Conservation (phyloP, 345 rosid species). For the Trapa incisa region DNA sequence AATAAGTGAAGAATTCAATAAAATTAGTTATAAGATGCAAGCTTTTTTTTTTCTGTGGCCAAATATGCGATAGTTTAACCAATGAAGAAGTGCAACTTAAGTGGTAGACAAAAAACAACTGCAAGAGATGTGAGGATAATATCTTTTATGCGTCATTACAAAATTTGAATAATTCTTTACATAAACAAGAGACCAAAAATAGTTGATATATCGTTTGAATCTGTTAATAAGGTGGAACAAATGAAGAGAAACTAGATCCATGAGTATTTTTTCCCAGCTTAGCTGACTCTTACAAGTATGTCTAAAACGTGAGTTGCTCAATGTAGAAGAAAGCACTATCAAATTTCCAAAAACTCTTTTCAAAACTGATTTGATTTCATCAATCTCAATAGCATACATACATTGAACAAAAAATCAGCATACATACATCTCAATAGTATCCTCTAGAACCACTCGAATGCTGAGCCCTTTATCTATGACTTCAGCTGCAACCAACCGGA, state of each 20-base stretch:
- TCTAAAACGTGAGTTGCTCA: neutral
- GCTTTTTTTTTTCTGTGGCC: too few species aligned
- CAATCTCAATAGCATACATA: neutral
- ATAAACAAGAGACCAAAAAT: neutral
- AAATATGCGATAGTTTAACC: neutral
- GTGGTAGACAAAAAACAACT: neutral
- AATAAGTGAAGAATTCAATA: neutral
- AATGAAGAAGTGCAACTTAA: neutral
- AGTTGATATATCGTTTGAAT: neutral
- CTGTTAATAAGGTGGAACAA: neutral
- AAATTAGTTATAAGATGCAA: too few species aligned
- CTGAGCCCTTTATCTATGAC: constrained; percentile 14
- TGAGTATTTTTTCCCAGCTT: neutral
- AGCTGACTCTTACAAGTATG: neutral
- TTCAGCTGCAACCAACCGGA: constrained; percentile 22
- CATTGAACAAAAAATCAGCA: neutral
- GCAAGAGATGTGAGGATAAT: neutral
- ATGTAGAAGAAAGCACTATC: neutral
- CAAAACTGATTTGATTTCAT: neutral
- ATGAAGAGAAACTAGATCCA: neutral
- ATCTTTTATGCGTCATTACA: too few species aligned
- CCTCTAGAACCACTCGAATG: constrained; percentile 7
- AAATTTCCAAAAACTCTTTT: neutral
- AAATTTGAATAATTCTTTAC: too few species aligned
- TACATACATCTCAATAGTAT: neutral